Evolutionary conservation across 768 basidiomycete species (phyloP).

Genomic region (Suillus tomentosus): DNA sequence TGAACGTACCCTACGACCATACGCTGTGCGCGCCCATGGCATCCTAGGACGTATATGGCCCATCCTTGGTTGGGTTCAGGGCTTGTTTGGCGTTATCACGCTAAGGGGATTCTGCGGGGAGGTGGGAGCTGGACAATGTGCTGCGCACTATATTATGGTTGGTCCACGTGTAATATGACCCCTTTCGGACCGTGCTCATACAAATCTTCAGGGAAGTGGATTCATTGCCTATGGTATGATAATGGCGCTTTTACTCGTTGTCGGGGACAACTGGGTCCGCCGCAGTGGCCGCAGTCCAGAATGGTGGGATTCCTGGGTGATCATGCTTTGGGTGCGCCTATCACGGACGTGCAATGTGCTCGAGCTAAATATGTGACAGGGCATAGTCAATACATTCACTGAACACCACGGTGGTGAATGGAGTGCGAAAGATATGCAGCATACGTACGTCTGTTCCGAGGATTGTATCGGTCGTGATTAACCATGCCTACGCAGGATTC

Average conservation of each 20-base stretch:
- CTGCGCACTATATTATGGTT: conserved; percentile 85
- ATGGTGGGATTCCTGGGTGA: conserved; percentile 81
- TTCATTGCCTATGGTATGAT: conserved; percentile 88
- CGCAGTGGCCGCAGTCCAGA: conserved; percentile 75
- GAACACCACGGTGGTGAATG: conserved; percentile 81
- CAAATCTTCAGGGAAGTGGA: conserved; percentile 59
- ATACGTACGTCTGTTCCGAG: conserved; percentile 61
- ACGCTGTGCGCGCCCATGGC: conserved; percentile 69
- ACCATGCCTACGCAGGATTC: conserved; percentile 44
- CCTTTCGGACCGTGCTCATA: conserved; percentile 17
- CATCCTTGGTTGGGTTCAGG: conserved; percentile 85
- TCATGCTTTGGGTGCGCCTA: conserved; percentile 51
- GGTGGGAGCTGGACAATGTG: conserved; percentile 72
- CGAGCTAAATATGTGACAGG: conserved; percentile 14
- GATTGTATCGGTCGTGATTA: conserved; percentile 8
- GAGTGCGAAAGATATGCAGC: conserved; percentile 95
- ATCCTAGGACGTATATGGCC: conserved; percentile 85
- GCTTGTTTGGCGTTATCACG: conserved; percentile 81
- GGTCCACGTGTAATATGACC: conserved; percentile 10
- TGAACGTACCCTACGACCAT: conserved; percentile 72
- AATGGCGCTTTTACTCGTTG: conserved; percentile 74
- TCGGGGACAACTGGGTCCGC: conserved; percentile 78
- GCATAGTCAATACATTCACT: conserved; percentile 85
- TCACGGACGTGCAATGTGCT: background rate
- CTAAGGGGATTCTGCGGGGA: conserved; percentile 82